Evolutionary conservation across 306 rosid genomes (phyloP).

Genomic region (Fragaria iinumae): DNA sequence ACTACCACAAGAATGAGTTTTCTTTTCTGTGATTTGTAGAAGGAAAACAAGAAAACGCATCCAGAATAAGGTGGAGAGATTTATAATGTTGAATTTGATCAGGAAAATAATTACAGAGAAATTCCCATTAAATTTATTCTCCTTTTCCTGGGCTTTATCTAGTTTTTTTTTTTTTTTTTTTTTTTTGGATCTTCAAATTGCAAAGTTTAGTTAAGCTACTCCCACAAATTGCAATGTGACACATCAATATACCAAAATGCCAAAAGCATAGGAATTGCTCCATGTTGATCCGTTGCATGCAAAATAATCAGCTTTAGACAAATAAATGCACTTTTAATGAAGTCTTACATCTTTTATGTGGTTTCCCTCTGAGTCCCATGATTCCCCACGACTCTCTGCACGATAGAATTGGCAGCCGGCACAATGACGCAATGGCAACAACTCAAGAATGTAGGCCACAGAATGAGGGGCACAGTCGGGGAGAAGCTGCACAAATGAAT

Average conservation of each 20-base stretch:
- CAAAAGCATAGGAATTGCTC: conserved; percentile 8
- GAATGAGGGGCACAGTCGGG: conserved; percentile 90
- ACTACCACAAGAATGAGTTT: neutral
- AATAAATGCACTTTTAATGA: conserved; percentile 2
- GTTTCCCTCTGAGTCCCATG: conserved; percentile 89
- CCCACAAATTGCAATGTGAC: neutral
- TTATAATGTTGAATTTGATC: neutral
- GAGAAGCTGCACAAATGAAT: conserved; percentile 66
- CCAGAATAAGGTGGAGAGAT: neutral
- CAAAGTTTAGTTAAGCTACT: neutral
- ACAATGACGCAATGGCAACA: conserved; percentile 72
- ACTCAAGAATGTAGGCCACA: conserved; percentile 70
- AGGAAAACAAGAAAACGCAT: neutral
- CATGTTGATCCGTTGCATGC: neutral
- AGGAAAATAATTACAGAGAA: neutral
- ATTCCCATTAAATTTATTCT: neutral
- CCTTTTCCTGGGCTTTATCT: neutral
- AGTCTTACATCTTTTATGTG: conserved; percentile 72
- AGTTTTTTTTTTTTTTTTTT: neutral
- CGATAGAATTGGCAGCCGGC: conserved; percentile 96
- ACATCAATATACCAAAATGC: neutral
- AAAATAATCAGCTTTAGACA: neutral
- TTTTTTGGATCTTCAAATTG: neutral
- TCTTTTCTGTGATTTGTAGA: neutral
- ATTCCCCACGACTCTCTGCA: conserved; percentile 73